These are phyloP conservation scores for Penicillium digitatum DNA, from an alignment of 2,329 filamentous ascomycete species.

Conservation along the genomic window DNA sequence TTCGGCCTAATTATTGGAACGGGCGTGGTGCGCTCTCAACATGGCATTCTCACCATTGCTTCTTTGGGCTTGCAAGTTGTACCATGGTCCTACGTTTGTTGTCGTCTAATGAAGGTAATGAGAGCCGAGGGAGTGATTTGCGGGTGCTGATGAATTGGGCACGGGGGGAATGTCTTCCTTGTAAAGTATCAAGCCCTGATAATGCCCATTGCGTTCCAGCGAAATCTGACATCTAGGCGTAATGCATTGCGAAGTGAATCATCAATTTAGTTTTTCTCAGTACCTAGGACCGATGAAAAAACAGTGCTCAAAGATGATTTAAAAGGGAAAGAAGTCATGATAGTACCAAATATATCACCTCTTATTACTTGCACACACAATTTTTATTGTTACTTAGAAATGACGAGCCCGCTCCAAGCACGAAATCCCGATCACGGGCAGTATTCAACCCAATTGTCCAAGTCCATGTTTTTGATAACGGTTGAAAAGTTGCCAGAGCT, in stretches of 20 bases:
- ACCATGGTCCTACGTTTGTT: background rate
- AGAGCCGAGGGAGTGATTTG: background rate
- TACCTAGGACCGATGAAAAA: background rate
- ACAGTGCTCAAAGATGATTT: background rate
- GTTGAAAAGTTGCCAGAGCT: constrained; percentile 57
- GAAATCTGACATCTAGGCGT: background rate
- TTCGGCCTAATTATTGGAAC: background rate
- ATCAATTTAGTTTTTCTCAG: background rate
- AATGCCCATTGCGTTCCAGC: background rate
- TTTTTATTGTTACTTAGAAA: background rate
- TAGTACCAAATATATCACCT: background rate
- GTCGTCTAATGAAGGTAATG: background rate
- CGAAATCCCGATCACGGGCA: constrained; percentile 37
- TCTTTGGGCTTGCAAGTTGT: background rate
- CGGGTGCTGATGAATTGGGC: background rate
- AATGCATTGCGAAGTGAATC: background rate
- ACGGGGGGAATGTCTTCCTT: background rate
- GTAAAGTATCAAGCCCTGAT: background rate
- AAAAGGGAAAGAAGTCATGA: background rate
- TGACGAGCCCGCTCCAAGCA: background rate
- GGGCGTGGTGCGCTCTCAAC: background rate
- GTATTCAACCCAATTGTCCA: constrained; percentile 61
- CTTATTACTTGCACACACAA: constrained; percentile 8
- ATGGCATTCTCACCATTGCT: background rate
- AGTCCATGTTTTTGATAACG: constrained; percentile 61